Base-by-base conservation (phyloP, 2,329 filamentous ascomycete species). In the Pseudopithomyces maydicus region DNA sequence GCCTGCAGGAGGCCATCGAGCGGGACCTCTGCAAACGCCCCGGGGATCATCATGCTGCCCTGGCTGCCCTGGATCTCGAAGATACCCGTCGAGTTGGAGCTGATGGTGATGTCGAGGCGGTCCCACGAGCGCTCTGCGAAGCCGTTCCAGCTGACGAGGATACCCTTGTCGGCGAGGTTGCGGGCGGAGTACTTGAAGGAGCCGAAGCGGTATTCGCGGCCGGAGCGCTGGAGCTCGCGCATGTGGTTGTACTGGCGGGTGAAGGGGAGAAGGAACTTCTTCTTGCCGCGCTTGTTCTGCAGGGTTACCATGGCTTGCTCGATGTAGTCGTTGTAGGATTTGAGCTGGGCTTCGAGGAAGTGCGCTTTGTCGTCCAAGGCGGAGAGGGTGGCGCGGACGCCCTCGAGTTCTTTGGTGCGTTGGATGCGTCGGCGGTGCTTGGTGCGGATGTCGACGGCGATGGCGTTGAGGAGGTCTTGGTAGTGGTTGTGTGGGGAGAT, bases 161-260 rank as follows among this genome's bases (percentile, higher is more conserved):
- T 95, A 52, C 95, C 95, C 79, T 97, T 97, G 72, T 98, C 94
- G 2, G 88, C 89, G 7, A 99, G 86, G 48, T 90, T 88, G 50
- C 92, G 89, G 3, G 92, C 93, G 53, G 90, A 94, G 81, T 99
- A 99, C 80, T 98, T 98, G 87, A 90, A 99, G 36, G 91, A 96
- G 61, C 96, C 95, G 73, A 99, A 99, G 75, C 97, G 97, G 76
- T 96, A 96, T 52, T 96, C 91, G 48, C 94, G 91, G 26, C 95
- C 95, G 7, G 90, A 90, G 56, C 92, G 90, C 73, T 97, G 92
- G 32, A 99, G 88, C 79, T 99, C 95, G 64, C 92, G 89, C 80
- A 98, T 92, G 78, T 99, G 95, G 77, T 97, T 96, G 86, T 97
- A 99, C 77, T 99, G 95, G 72, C 96, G 96, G 22, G 94, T 97